Conservation (phyloP, 169 alveolate genomes). For the Theileria luwenshuni region DNA sequence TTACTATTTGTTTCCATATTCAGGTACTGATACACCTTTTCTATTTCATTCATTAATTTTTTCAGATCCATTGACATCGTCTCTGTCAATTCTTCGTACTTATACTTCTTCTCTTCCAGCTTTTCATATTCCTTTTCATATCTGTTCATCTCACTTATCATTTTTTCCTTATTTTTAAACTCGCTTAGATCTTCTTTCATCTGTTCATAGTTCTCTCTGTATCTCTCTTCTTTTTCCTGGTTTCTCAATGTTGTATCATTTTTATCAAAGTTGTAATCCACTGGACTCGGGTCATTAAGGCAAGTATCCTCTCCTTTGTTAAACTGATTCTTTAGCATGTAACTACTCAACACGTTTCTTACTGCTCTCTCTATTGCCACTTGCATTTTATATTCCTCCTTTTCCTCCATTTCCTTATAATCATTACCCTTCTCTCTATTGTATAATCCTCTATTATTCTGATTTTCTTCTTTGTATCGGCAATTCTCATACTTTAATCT, state of each 20-base stretch:
- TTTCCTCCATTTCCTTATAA: neutral
- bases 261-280: conserved; percentile 7
- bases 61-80: too few species aligned
- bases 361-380: conserved; percentile 15
- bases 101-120: neutral
- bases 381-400: neutral
- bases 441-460: too few species aligned
- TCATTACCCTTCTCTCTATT: neutral
- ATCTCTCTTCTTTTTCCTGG: neutral
- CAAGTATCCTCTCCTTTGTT: conserved; percentile 10
- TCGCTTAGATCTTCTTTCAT: neutral
- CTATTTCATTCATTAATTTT: neutral
- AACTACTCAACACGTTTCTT: conserved; percentile 10
- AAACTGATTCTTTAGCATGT: neutral
- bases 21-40: neutral
- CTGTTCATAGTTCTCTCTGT: neutral
- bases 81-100: too few species aligned
- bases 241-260: neutral
- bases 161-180: neutral
- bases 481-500: neutral
- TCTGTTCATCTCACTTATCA: neutral
- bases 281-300: neutral
- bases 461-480: neutral
- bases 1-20: neutral
- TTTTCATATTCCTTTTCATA: neutral